Base-by-base conservation (phyloP, 2,329 filamentous ascomycete species). In the Xylaria sp. region DNA sequence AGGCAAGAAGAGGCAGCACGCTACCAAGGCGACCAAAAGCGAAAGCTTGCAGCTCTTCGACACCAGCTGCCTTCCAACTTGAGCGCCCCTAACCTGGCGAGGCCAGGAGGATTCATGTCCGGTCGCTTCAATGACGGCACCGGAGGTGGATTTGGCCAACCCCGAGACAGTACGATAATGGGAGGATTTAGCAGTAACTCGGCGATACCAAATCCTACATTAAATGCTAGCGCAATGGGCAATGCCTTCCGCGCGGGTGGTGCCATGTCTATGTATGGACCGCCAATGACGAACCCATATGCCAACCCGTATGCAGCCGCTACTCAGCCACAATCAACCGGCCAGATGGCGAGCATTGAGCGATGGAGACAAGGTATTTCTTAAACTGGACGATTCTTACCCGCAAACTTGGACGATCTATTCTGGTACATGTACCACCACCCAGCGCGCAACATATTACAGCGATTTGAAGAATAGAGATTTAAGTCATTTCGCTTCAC, bases 71-170 rank as follows among this genome's bases (percentile, higher is more conserved):
- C 86, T 1, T 77, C 79, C 2, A 78, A 72, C 15, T 68, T 86
- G 12, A 75, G 74, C 10, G 72, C 78, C 18, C 64, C 74, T 5
- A 77, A 76, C 61, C 36, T 77, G 34, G 73, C 76, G 25, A 78
- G 77, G 32, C 75, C 82, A 0, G 83, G 84, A 34, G 86, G 84
- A 0, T 89, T 81, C 73, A 80, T 82, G 70, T 81, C 83, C 23
- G 86, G 87, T 2, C 78, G 80, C n/a, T 88, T 85, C 73, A 88
- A 89, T 71, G 84, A 87, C 60, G 85, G 85, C 1, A 76, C 73
- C 15, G 85, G 81, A 5, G 85, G 85, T 2, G 75, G 75, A 3
- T 48, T 72, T 13, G 76, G 75, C 28, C 70, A 72, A 43, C 57
- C 73, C 23, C 72, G 77, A 32, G 66, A 72, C 10, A 76, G 62